Evolutionary conservation across 768 basidiomycete genomes (phyloP).

Genomic region (Tephrocybe sp.): DNA sequence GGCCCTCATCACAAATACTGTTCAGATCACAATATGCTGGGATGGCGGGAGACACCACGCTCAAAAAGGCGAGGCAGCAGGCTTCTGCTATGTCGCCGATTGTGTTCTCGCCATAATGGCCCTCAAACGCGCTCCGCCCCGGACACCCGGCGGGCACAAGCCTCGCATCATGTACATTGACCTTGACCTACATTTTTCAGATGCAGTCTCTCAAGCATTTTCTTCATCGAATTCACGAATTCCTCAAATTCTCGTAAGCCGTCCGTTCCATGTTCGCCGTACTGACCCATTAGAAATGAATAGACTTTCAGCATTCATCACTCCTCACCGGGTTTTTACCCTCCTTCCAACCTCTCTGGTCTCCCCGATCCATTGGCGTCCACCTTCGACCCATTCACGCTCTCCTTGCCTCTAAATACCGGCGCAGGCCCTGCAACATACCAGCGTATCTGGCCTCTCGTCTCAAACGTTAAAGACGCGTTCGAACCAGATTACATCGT

Average conservation of each 20-base stretch:
- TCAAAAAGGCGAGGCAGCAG: slow-evolving; percentile 72
- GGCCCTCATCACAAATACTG: slow-evolving; percentile 48
- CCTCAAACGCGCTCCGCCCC: slow-evolving; percentile 46
- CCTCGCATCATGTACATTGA: slow-evolving; percentile 88
- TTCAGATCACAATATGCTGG: slow-evolving; percentile 80
- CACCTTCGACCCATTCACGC: slow-evolving; percentile 59
- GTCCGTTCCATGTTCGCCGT: background rate
- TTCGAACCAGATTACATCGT: slow-evolving; percentile 80
- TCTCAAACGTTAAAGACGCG: slow-evolving; percentile 58
- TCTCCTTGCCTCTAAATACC: slow-evolving; percentile 77
- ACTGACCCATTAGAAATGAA: background rate
- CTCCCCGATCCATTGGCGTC: slow-evolving; percentile 38
- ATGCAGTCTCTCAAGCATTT: slow-evolving; percentile 84
- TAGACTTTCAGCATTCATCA: slow-evolving; percentile 88
- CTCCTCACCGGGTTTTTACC: slow-evolving; percentile 82
- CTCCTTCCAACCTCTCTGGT: slow-evolving; percentile 50
- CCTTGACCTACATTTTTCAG: slow-evolving; percentile 89
- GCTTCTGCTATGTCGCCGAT: slow-evolving; percentile 95
- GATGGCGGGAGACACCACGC: slow-evolving; percentile 95
- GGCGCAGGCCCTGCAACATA: slow-evolving; percentile 72
- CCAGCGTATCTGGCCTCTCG: slow-evolving; percentile 56
- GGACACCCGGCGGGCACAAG: slow-evolving; percentile 26
- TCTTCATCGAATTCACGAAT: slow-evolving; percentile 33
- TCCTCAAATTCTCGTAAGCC: slow-evolving; percentile 49
- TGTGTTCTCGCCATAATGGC: slow-evolving; percentile 78